phyloP scores from a whole-genome alignment of 1,284 basidiomycete genomes.

The Apiotrichum akiyoshidainum region DNA sequence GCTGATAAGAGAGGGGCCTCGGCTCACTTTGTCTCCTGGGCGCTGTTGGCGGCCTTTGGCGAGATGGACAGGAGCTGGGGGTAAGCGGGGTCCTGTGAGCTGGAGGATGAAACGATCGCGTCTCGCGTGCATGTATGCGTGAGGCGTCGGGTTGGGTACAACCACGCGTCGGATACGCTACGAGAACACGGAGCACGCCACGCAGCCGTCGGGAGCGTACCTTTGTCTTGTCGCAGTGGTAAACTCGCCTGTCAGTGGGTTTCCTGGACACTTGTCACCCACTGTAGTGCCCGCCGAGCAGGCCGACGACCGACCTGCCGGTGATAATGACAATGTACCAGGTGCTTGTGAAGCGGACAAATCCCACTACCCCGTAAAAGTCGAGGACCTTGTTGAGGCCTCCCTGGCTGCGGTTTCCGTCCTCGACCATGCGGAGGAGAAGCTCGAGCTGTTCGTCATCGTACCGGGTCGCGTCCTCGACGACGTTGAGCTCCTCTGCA shows the following conservation, averaged over 20 bases:
- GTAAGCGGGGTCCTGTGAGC: not conserved
- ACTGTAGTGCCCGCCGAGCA: constrained; percentile 89
- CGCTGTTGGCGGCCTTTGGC: constrained; percentile 61
- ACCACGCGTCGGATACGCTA: not conserved
- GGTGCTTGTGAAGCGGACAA: constrained; percentile 82
- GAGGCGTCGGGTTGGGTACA: too few species aligned
- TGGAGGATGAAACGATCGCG: not conserved
- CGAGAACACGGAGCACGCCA: not conserved
- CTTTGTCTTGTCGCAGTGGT: constrained; percentile 91
- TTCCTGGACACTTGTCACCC: constrained; percentile 9
- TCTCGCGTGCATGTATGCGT: not conserved
- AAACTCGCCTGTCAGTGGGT: constrained; percentile 55
- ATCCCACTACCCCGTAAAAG: constrained; percentile 68
- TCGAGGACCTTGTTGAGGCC: constrained; percentile 77
- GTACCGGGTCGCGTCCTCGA: constrained; percentile 85
- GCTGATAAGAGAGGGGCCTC: not conserved
- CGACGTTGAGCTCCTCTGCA: constrained; percentile 66
- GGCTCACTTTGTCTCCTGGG: constrained; percentile 69
- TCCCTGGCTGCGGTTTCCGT: constrained; percentile 83
- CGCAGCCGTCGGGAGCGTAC: constrained; percentile 49
- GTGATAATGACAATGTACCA: constrained; percentile 90
- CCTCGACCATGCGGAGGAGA: constrained; percentile 89
- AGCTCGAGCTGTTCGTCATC: constrained; percentile 81
- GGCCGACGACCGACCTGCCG: constrained; percentile 84
- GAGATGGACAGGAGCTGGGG: constrained; percentile 44